phyloP scores from a whole-genome alignment of 306 rosid genomes.

The Inga laurina region DNA sequence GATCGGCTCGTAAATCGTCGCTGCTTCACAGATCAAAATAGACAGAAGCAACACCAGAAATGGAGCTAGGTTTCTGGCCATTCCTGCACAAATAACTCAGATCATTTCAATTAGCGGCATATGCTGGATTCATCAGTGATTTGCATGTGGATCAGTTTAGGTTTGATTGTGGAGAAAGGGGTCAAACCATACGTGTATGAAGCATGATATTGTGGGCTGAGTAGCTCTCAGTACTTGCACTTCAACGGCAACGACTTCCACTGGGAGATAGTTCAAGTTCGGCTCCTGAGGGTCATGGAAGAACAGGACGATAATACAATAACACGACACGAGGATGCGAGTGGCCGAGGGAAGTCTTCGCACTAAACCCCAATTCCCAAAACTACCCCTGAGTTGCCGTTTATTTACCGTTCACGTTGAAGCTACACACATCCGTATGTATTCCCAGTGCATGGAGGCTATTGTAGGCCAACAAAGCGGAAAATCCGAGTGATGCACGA shows the following conservation, averaged over 20 bases:
- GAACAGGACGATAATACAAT: background rate
- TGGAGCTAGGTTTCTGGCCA: slow-evolving; percentile 65
- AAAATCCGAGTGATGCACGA: no score
- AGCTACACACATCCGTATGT: no score
- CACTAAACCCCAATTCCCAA: background rate
- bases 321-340: background rate
- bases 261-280: background rate
- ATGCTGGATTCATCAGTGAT: background rate
- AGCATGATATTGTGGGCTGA: slow-evolving; percentile 18
- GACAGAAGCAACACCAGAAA: slow-evolving; percentile 59
- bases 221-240: slow-evolving; percentile 24
- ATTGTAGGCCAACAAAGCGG: no score
- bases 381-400: background rate
- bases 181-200: slow-evolving; percentile 32
- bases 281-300: background rate
- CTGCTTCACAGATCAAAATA: slow-evolving; percentile 55
- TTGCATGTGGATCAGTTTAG: background rate
- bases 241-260: slow-evolving; percentile 51
- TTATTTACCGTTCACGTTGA: background rate
- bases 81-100: slow-evolving; percentile 52
- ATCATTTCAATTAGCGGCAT: slow-evolving; percentile 17
- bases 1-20: slow-evolving; percentile 59
- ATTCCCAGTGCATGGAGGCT: no score
- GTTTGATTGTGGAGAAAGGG: slow-evolving; percentile 35
- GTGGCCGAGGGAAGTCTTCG: background rate